Conservation (phyloP, 208 protist species). For the Histomonas meleagridis region DNA sequence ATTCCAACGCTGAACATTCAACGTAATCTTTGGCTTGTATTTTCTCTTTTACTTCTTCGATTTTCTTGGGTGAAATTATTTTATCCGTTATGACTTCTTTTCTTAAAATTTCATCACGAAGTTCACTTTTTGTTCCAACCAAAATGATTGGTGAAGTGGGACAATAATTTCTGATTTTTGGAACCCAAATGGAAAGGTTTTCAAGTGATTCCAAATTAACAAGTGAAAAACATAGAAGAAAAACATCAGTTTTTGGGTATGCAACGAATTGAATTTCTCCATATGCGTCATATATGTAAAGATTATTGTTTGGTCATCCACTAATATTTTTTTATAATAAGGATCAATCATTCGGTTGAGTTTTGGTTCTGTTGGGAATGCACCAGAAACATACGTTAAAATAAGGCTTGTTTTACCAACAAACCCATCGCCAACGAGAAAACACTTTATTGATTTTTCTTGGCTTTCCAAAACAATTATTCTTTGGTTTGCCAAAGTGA, state of each 20-base stretch:
- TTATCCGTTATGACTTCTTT: too few species aligned
- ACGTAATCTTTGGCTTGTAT: not conserved
- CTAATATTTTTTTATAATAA: constrained; percentile 56
- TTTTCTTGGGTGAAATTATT: too few species aligned
- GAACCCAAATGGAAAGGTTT: constrained; percentile 56
- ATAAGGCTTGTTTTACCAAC: constrained; percentile 65
- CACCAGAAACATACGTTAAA: constrained; percentile 62
- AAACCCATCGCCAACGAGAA: constrained; percentile 64
- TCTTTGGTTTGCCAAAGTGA: too few species aligned
- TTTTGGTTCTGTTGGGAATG: constrained; percentile 63
- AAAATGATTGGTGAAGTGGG: not conserved
- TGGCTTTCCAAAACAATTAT: not conserved
- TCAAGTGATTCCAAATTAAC: constrained; percentile 54
- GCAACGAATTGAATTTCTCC: constrained; percentile 49
- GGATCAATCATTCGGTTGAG: constrained; percentile 62
- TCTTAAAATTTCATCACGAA: not conserved
- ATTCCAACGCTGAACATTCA: too few species aligned
- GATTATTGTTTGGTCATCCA: constrained; percentile 52
- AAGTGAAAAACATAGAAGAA: constrained; percentile 61
- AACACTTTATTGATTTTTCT: constrained; percentile 58
- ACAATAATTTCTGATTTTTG: constrained; percentile 46
- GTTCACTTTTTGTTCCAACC: not conserved
- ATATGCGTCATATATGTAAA: constrained; percentile 58
- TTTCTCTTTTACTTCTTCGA: not conserved
- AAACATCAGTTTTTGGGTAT: constrained; percentile 59